phyloP scores from a whole-genome alignment of 257 asterid genomes.

The Nyctanthes arbortristis region DNA sequence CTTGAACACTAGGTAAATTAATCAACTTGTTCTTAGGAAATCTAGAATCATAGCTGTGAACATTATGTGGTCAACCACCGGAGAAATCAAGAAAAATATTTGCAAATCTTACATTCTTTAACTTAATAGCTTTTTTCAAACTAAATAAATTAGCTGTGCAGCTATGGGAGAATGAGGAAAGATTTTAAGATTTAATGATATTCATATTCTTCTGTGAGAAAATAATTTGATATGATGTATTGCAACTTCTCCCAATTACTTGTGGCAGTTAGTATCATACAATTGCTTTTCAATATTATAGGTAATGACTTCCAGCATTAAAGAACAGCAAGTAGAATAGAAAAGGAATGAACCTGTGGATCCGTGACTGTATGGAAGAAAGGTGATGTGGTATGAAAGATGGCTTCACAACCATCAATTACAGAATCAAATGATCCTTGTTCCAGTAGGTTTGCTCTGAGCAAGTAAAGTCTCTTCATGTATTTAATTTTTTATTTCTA shows the following conservation, averaged over 20 bases:
- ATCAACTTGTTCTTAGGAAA: neutral
- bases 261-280: neutral
- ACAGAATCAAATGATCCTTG: no score
- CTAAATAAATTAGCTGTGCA: neutral
- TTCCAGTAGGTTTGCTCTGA: no score
- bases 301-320: neutral
- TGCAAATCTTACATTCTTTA: no score
- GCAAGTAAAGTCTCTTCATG: no score
- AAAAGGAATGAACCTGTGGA: constrained; percentile 61
- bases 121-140: no score
- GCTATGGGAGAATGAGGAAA: neutral
- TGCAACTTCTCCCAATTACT: neutral
- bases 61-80: neutral
- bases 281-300: neutral
- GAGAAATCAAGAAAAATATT: neutral
- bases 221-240: neutral
- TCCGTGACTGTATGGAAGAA: no score
- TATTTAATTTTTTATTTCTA: no score
- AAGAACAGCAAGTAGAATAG: constrained; percentile 1
- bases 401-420: no score
- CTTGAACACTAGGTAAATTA: neutral
- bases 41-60: neutral
- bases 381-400: no score
- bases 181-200: neutral
- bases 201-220: neutral